Evolutionary conservation across 768 basidiomycete species (phyloP), one percentile per base, ranked within the genome.

Genomic region (Agaricus subrufescens): DNA sequence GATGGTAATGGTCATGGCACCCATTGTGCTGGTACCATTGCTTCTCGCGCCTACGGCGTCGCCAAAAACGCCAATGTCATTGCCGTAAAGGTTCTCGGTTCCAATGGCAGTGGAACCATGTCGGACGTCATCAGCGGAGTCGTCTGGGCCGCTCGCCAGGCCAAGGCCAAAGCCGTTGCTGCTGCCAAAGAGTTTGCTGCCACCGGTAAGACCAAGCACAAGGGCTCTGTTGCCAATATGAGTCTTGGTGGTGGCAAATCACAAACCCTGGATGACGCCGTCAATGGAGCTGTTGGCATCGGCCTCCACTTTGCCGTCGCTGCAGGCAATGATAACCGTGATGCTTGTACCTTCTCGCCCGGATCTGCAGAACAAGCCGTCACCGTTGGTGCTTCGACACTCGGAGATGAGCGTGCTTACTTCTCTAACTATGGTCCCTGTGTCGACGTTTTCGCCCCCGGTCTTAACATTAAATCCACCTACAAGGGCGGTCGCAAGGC

Each of bases 231-330:
- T 52, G 91, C 88, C 49, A 96, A 96, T 80, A 97, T 99, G 97
- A 90, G 87, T 69, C 87, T 99, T 51, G 97, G 97, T 60, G 97
- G 97, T 64, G 92, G 93, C 57, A 96, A 95, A 76, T 92, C 91
- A 4, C 79, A 75, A 23, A 82, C 91, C 34, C 80, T 98, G 50
- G 94, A 99, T 60, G 78, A 79, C 25, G 84, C 87, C 50, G 93
- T 99, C 59, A 86, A 98, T 75, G 75, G 73, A 50, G 94, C 97
- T 46, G 92, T 96, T 53, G 80, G 83, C 8, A 59, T 69, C 37
- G 97, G 97, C 39, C 79, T 99, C 34, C 94, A 98, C 78, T 97
- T 98, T 62, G 92, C 96, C 59, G 97, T 99, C 58, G 96, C 96
- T 59, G 95, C 95, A 58, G 94, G 92, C 11, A 92, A 91, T 62